These are phyloP conservation scores for Diddensiella transvaalensis DNA, from an alignment of 805 yeast genomes.

Conservation along the genomic window DNA sequence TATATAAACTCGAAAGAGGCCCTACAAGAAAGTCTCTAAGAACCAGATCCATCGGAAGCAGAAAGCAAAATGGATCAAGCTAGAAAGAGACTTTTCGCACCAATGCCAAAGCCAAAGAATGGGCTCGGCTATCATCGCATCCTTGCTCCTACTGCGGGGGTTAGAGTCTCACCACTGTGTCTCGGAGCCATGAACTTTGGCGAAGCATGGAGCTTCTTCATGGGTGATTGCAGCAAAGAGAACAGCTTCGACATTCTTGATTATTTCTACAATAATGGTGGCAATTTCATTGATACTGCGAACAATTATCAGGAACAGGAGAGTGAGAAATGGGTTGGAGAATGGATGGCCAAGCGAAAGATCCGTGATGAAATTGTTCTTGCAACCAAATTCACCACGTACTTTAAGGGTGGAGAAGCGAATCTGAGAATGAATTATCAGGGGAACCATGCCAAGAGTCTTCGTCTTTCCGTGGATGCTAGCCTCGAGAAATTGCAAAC, in stretches of 20 bases:
- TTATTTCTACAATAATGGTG: slow-evolving; percentile 24
- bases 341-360: slow-evolving; percentile 25
- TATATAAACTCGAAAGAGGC: too few species aligned
- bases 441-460: slow-evolving; percentile 5
- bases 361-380: slow-evolving; percentile 25
- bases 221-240: slow-evolving; percentile 23
- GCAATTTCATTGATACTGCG: slow-evolving; percentile 28
- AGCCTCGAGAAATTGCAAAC: slow-evolving; percentile 8
- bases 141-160: slow-evolving; percentile 26
- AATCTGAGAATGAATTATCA: neutral
- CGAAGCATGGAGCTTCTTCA: slow-evolving; percentile 22
- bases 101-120: neutral
- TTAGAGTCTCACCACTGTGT: slow-evolving; percentile 25
- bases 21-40: too few species aligned
- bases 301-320: slow-evolving; percentile 23
- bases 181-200: slow-evolving; percentile 28
- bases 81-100: too few species aligned
- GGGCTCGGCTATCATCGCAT: slow-evolving; percentile 11
- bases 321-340: slow-evolving; percentile 28
- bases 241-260: slow-evolving; percentile 22
- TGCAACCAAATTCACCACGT: slow-evolving; percentile 36
- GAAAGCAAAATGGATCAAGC: too few species aligned
- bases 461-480: slow-evolving; percentile 3
- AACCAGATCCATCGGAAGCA: too few species aligned
- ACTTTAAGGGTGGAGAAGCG: neutral